Evolutionary conservation across 2,329 filamentous ascomycete genomes (phyloP).

Genomic region (Fusarium ramigenum): DNA sequence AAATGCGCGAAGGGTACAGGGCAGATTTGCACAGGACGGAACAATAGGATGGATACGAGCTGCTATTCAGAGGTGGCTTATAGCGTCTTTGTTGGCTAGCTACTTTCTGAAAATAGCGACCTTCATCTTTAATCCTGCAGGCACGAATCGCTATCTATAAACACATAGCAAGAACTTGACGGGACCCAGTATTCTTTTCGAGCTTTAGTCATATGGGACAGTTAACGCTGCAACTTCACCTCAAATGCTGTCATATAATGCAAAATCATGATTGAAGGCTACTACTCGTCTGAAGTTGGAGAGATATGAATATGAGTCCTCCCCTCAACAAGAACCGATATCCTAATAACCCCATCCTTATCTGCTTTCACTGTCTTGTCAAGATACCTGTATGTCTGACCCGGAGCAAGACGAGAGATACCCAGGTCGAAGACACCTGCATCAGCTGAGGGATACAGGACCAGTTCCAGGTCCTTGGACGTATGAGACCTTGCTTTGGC

Average conservation of each 20-base stretch:
- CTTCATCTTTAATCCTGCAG: too few relatives aligned
- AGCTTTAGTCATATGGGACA: fast-evolving
- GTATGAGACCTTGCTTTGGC: neutral
- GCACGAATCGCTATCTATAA: too few relatives aligned
- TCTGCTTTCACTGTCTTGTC: neutral
- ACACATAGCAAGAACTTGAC: neutral
- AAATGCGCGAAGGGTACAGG: neutral
- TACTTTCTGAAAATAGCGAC: too few relatives aligned
- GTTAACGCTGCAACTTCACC: fast-evolving
- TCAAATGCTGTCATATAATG: neutral
- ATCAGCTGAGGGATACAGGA: neutral
- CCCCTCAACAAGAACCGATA: fast-evolving
- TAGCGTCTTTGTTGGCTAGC: too few relatives aligned
- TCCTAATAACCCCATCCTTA: neutral
- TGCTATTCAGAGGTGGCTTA: too few relatives aligned
- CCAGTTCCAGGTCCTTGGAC: neutral
- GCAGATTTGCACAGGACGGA: fast-evolving
- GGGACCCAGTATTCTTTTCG: fast-evolving
- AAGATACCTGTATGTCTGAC: neutral
- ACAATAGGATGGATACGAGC: neutral
- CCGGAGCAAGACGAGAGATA: neutral
- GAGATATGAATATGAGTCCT: neutral
- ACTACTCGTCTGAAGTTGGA: neutral
- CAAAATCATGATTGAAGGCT: neutral
- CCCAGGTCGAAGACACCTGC: fast-evolving